These are phyloP conservation scores for Hymenoscyphus scutula DNA, from an alignment of 2,329 filamentous ascomycete genomes.

Conservation along the genomic window DNA sequence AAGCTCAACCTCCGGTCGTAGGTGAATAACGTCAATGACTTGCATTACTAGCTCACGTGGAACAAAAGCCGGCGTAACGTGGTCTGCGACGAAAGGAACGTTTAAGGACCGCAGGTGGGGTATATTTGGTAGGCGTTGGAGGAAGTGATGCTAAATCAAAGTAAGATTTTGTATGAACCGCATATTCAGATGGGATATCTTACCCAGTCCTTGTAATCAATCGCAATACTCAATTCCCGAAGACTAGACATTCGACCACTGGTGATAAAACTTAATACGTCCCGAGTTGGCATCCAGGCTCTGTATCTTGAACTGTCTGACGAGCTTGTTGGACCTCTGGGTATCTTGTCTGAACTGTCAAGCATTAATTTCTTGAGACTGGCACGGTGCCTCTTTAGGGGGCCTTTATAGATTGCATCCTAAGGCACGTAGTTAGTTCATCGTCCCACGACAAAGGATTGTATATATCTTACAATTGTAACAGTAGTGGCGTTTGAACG, in stretches of 20 bases:
- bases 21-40: constrained; percentile 72
- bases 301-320: constrained; percentile 53
- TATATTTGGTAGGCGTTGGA: constrained; percentile 70
- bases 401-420: constrained; percentile 67
- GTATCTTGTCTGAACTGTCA: constrained; percentile 61
- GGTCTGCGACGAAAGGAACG: constrained; percentile 64
- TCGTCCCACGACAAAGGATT: background rate
- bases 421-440: constrained; percentile 17
- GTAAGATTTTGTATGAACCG: constrained; percentile 14
- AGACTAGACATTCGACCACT: constrained; percentile 72
- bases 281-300: constrained; percentile 68
- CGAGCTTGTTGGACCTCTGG: constrained; percentile 37
- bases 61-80: constrained; percentile 54
- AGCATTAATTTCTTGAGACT: constrained; percentile 73
- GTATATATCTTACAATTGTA: constrained; percentile 44
- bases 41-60: constrained; percentile 71
- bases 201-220: constrained; percentile 79
- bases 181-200: background rate
- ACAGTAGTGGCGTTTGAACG: constrained; percentile 53
- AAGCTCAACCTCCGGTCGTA: constrained; percentile 72
- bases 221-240: constrained; percentile 67
- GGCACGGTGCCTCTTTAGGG: constrained; percentile 65
- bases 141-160: constrained; percentile 65
- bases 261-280: constrained; percentile 70
- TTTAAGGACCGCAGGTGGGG: constrained; percentile 69